Evolutionary conservation across 2,329 filamentous ascomycete species (phyloP), one percentile per base, ranked within the genome.

Genomic region (Ophiocordyceps robertsii): DNA sequence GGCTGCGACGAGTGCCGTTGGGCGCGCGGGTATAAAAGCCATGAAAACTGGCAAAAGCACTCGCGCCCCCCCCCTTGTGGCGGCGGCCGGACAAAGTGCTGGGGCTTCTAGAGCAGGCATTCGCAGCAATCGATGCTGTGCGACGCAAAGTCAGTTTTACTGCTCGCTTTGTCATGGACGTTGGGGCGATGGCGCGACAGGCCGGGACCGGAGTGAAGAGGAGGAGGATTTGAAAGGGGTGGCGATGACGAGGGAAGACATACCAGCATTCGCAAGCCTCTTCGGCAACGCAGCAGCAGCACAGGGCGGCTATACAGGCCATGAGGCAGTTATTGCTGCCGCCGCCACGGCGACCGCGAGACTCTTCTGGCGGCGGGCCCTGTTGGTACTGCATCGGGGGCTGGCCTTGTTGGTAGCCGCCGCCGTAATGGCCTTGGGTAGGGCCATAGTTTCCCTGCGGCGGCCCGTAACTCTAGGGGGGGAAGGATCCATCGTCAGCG

Each of bases 211-310:
- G 33, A 36, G 12, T 7, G n/a, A 9, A 3, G 16, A 4, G 33
- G 14, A 10, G n/a, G 14, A 16, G 19, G n/a, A 13, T 32, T 13
- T 13, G 31, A 32, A 32, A 31, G 12, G 29, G 13, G 3, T 10
- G 24, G 32, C 19, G 19, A 19, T 19, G 19, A 19, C 19, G 19
- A 19, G 12, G 19, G 11, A 11, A 11, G 6, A 59, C 61, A 57
- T 60, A 64, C 65, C 69, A 72, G 49, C 65, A 67, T 51, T 73
- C 69, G 54, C 69, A 72, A 29, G 60, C 63, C 49, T 71, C 69
- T 43, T 72, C 69, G 37, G 63, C 59, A 42, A 67, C 63, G 47
- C 67, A 72, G 56, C 69, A 73, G 56, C 66, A 71, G 58, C 68
- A 72, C 42, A 73, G 51, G 14, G 63, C 59, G 9, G 69, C 68